These are phyloP conservation scores for Persicaria maculosa DNA, from an alignment of 148 eudicot genomes.

Conservation along the genomic window DNA sequence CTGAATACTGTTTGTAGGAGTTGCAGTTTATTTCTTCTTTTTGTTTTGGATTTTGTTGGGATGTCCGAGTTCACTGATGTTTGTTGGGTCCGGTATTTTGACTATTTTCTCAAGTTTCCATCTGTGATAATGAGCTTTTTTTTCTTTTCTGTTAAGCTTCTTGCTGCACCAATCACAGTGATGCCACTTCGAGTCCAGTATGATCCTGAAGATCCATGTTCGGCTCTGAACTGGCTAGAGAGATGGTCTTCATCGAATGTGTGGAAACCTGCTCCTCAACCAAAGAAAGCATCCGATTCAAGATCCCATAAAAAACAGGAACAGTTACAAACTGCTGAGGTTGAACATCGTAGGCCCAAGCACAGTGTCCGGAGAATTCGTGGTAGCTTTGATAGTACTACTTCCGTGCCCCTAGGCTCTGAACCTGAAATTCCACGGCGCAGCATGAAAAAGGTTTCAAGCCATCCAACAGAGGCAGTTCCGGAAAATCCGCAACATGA, in stretches of 20 bases:
- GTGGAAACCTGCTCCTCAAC: conserved; percentile 38
- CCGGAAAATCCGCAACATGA: conserved; percentile 45
- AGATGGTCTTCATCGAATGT: conserved; percentile 46
- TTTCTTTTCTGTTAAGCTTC: conserved; percentile 27
- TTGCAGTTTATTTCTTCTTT: background rate
- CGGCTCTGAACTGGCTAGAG: conserved; percentile 40
- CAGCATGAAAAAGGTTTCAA: conserved; percentile 31
- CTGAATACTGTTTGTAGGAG: background rate
- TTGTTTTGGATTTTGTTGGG: too few species aligned
- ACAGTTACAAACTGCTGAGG: conserved; percentile 26
- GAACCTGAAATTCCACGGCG: conserved; percentile 47
- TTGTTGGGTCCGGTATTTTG: too few species aligned
- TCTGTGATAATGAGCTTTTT: conserved; percentile 4
- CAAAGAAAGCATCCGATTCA: conserved; percentile 29
- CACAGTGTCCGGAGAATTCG: conserved; percentile 36
- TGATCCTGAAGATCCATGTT: conserved; percentile 41
- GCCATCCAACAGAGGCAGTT: conserved; percentile 31
- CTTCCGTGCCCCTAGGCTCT: conserved; percentile 25
- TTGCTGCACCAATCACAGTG: conserved; percentile 42
- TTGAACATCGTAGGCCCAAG: conserved; percentile 37
- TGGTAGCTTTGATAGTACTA: conserved; percentile 21
- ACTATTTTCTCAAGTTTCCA: conserved; percentile 7
- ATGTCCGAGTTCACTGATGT: too few species aligned
- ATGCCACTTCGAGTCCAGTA: conserved; percentile 52
- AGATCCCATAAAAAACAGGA: conserved; percentile 36